Conservation (phyloP, 345 rosid species). For the Brassica juncea region DNA sequence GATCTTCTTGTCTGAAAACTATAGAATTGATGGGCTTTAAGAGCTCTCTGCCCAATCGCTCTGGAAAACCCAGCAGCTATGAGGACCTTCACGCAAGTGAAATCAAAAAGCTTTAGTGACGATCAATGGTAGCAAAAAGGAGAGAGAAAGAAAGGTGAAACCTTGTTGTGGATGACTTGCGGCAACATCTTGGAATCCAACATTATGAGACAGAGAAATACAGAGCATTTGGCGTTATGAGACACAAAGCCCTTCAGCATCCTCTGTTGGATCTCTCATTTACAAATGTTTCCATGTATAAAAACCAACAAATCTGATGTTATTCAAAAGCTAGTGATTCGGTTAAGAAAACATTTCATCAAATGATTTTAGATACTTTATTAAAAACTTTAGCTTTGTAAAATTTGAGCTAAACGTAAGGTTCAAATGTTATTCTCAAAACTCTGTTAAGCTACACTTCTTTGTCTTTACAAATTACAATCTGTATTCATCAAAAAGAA, state of each 20-base stretch:
- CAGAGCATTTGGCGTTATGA: constrained; percentile 24
- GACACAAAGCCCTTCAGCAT: constrained; percentile 27
- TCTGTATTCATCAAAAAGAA: constrained; percentile 34
- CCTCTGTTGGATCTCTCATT: not conserved
- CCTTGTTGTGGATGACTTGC: no score
- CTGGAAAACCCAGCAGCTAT: no score
- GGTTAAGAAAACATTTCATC: not conserved
- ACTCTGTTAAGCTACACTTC: not conserved
- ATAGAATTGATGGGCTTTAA: no score
- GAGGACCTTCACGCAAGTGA: no score
- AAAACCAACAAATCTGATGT: not conserved
- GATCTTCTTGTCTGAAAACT: no score
- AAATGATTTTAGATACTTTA: not conserved
- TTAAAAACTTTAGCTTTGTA: not conserved
- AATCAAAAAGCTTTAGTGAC: no score
- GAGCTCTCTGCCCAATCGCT: no score
- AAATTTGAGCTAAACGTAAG: not conserved
- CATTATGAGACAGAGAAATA: constrained; percentile 10
- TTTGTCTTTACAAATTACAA: constrained; percentile 16
- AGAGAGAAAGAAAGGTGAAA: no score
- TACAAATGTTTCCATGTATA: not conserved
- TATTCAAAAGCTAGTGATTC: constrained; percentile 2
- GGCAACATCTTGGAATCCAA: no score
- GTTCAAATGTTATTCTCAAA: not conserved
- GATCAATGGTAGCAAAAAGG: no score